A percentile compares a stretch with the other conserved stretches of the same genome.
Evolutionary conservation across 2,329 filamentous ascomycete genomes (phyloP).

Genomic region (Sphaerostilbella broomeana): DNA sequence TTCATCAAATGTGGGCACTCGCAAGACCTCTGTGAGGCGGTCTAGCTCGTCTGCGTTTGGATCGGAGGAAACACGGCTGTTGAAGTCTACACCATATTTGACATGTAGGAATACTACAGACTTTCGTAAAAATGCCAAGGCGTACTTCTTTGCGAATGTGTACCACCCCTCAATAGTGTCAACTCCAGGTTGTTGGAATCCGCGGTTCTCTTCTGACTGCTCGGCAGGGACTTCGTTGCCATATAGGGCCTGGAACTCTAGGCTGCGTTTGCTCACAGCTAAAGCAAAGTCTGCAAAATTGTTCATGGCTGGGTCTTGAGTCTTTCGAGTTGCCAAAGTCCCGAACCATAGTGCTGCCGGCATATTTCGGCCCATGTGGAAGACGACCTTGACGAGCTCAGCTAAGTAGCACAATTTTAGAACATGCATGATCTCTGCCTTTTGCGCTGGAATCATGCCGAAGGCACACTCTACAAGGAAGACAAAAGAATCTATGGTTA

Average conservation of each 20-base stretch:
- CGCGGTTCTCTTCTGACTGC: slow-evolving; percentile 35
- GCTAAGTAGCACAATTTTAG: slow-evolving; percentile 82
- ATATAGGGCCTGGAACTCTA: slow-evolving; percentile 33
- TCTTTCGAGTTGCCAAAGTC: slow-evolving; percentile 36
- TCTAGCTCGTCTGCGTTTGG: slow-evolving; percentile 71
- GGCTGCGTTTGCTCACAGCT: slow-evolving; percentile 37
- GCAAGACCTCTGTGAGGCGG: slow-evolving; percentile 68
- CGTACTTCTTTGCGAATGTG: slow-evolving; percentile 68
- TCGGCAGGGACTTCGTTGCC: slow-evolving; percentile 19
- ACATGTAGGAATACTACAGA: slow-evolving; percentile 76
- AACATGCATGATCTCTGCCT: slow-evolving; percentile 70
- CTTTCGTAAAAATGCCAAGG: slow-evolving; percentile 86
- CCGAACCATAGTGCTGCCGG: slow-evolving; percentile 43
- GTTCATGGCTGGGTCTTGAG: slow-evolving; percentile 41
- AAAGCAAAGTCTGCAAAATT: slow-evolving; percentile 53
- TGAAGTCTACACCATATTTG: slow-evolving; percentile 83
- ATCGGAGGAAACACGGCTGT: slow-evolving; percentile 56
- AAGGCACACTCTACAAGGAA: slow-evolving; percentile 77
- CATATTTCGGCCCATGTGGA: slow-evolving; percentile 50
- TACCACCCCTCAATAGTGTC: slow-evolving; percentile 49
- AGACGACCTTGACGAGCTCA: slow-evolving; percentile 79
- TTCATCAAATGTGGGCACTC: slow-evolving; percentile 70
- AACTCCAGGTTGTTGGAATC: slow-evolving; percentile 50
- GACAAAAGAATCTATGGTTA: slow-evolving; percentile 66
- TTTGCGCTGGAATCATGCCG: slow-evolving; percentile 59